Conservation (phyloP, 2,329 filamentous ascomycete genomes). For the Trichoderma sp. region DNA sequence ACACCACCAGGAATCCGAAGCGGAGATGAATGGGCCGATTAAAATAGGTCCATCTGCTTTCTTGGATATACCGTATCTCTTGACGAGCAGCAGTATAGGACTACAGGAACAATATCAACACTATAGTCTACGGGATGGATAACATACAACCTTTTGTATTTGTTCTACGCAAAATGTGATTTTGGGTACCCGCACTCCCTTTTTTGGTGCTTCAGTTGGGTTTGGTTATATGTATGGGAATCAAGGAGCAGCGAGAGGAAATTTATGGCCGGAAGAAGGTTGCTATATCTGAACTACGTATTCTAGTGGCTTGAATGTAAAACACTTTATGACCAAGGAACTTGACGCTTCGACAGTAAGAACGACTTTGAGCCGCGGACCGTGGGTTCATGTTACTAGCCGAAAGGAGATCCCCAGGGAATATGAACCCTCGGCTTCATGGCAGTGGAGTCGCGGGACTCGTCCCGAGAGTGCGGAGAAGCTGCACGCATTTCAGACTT, state of each 20-base stretch:
- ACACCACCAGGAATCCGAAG: conserved; percentile 45
- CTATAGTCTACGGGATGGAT: background rate
- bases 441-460: conserved; percentile 5
- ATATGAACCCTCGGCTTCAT: conserved; percentile 13
- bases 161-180: conserved; percentile 2
- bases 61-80: conserved; percentile 18
- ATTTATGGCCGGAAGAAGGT: background rate
- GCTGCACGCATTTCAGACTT: background rate
- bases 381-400: background rate
- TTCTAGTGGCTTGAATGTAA: background rate
- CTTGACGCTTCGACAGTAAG: background rate
- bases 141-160: background rate
- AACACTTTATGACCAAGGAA: background rate
- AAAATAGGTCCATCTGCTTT: conserved; percentile 10
- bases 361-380: background rate
- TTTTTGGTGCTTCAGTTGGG: background rate
- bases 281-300: background rate
- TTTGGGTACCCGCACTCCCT: background rate
- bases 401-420: background rate
- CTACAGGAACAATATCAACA: background rate
- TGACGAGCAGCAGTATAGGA: background rate
- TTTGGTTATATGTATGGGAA: background rate
- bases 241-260: background rate
- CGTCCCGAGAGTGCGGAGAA: conserved; percentile 7
- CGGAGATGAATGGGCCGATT: conserved; percentile 52